Conservation (phyloP, 768 basidiomycete species). For the Amanita pseudoporphyria region DNA sequence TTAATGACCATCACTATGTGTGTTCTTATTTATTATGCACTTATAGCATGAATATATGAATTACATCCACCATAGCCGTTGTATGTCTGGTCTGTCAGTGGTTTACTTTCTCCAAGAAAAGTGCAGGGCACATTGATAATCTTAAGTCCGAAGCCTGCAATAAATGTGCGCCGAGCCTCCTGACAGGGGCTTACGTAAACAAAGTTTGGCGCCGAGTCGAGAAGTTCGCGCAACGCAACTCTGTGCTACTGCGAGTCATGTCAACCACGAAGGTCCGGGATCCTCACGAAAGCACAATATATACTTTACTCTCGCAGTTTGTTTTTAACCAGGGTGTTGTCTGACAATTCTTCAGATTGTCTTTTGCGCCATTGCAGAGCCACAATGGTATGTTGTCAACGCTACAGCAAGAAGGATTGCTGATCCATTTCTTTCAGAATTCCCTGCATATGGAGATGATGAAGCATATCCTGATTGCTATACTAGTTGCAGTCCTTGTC, state of each 20-base stretch:
- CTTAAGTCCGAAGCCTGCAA: no score
- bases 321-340: conserved; percentile 1
- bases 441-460: background rate
- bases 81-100: no score
- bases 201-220: background rate
- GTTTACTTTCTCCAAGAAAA: no score
- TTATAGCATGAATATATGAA: no score
- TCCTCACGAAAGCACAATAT: background rate
- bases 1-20: background rate
- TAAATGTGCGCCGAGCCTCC: no score
- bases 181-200: background rate
- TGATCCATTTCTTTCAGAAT: background rate
- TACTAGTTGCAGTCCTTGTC: background rate
- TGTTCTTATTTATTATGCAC: no score
- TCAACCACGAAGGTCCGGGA: background rate
- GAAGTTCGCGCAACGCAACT: background rate
- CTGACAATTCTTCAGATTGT: background rate
- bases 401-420: background rate
- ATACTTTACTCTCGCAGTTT: background rate
- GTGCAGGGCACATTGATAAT: no score
- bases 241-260: conserved; percentile 3
- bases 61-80: no score
- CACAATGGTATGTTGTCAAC: background rate
- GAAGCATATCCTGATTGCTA: background rate
- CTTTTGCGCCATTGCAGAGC: background rate